A percentile compares a stretch with the other conserved stretches of the same genome.
phyloP scores from a whole-genome alignment of 495 filamentous ascomycete genomes.

The Podospora fimiseda region DNA sequence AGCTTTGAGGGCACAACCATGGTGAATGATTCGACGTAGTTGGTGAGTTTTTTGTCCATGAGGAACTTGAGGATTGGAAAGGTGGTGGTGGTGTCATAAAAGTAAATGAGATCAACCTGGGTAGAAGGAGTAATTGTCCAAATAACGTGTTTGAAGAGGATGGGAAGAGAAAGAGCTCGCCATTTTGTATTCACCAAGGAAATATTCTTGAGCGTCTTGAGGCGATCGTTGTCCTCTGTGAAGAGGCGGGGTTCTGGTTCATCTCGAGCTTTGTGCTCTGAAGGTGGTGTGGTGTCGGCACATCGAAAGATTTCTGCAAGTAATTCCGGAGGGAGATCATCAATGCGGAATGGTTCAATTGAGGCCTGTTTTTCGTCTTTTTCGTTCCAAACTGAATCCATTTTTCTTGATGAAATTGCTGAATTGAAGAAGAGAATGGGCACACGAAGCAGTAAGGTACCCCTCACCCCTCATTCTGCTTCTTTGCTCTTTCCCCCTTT shows the following conservation, averaged over 20 bases:
- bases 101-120: constrained; percentile 8
- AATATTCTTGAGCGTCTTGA: constrained; percentile 29
- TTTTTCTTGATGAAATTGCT: too few relatives aligned
- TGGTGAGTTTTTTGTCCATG: constrained; percentile 22
- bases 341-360: constrained; percentile 18
- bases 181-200: constrained; percentile 38
- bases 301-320: constrained; percentile 33
- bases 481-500: too few relatives aligned
- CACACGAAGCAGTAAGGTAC: too few relatives aligned
- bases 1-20: constrained; percentile 18
- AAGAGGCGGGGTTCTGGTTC: constrained; percentile 31
- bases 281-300: constrained; percentile 31
- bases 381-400: too few relatives aligned
- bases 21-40: constrained; percentile 29
- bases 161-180: constrained; percentile 30
- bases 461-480: too few relatives aligned
- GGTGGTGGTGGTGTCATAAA: constrained; percentile 9
- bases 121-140: constrained; percentile 21
- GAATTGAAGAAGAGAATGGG: too few relatives aligned
- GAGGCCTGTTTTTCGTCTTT: too few relatives aligned
- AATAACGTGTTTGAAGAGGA: constrained; percentile 38
- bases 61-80: constrained; percentile 31
- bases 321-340: constrained; percentile 37
- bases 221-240: not conserved
- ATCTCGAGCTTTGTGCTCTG: constrained; percentile 29